A percentile compares a stretch with the other conserved stretches of the same genome.
phyloP scores from a whole-genome alignment of 768 basidiomycete species.

The Ephemerocybe angulata region DNA sequence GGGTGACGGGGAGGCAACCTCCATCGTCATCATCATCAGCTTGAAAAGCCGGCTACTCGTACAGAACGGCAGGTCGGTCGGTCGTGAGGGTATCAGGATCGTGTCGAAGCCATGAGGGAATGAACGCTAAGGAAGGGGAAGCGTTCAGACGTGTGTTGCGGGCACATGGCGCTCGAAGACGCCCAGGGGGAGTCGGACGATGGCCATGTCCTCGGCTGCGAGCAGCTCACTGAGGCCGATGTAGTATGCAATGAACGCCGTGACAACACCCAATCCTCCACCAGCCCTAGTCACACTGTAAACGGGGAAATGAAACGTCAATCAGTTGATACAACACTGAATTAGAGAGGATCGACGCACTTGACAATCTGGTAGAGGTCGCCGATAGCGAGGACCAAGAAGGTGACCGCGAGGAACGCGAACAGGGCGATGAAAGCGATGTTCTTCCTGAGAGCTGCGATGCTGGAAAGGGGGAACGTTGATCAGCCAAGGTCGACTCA shows the following conservation, averaged over 20 bases:
- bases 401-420: constrained; percentile 35
- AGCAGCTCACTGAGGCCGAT: constrained; percentile 44
- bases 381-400: constrained; percentile 39
- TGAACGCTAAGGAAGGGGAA: neutral
- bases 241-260: constrained; percentile 47
- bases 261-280: constrained; percentile 42
- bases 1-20: no score
- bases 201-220: constrained; percentile 35
- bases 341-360: constrained; percentile 23
- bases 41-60: neutral
- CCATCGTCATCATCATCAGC: no score
- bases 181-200: constrained; percentile 41
- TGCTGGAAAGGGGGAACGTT: constrained; percentile 18
- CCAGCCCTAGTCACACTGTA: constrained; percentile 38
- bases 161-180: constrained; percentile 30
- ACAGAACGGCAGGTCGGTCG: no score
- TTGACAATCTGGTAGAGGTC: constrained; percentile 25
- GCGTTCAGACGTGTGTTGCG: constrained; percentile 8
- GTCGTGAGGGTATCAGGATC: no score
- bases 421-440: constrained; percentile 39
- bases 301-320: neutral
- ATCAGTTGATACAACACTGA: neutral
- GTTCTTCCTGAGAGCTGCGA: constrained; percentile 37
- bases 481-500: neutral
- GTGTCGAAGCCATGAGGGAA: neutral